Evolutionary conservation across 2,329 filamentous ascomycete genomes (phyloP).

Genomic region (Uncinocarpus reesii): DNA sequence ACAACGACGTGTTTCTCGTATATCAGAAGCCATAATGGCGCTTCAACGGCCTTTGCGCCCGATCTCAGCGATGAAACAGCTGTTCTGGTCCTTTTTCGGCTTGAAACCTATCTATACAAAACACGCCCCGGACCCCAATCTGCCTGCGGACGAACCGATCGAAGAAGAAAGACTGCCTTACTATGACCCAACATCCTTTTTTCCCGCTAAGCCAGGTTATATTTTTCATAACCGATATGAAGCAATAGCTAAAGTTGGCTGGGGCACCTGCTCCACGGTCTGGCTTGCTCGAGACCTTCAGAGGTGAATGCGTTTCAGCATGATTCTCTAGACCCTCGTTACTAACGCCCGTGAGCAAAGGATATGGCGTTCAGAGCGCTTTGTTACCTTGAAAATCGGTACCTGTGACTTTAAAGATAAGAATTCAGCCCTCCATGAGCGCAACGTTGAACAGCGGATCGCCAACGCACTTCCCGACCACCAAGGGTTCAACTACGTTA

Average conservation of each 20-base stretch:
- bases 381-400: background rate
- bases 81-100: too few species aligned
- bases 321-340: too few species aligned
- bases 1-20: too few species aligned
- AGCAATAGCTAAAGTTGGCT: conserved; percentile 13
- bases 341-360: too few species aligned
- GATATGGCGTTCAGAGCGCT: background rate
- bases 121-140: too few species aligned
- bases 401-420: background rate
- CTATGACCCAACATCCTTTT: conserved; percentile 3
- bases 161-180: conserved; percentile 12
- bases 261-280: conserved; percentile 11
- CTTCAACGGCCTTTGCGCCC: too few species aligned
- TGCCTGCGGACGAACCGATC: background rate
- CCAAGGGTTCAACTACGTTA: conserved; percentile 20
- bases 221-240: conserved; percentile 12
- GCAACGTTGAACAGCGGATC: background rate
- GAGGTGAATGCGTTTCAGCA: conserved; percentile 14
- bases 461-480: conserved; percentile 12
- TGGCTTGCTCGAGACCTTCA: conserved; percentile 15
- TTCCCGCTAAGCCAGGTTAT: conserved; percentile 11
- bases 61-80: too few species aligned
- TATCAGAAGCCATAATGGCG: too few species aligned
- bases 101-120: too few species aligned
- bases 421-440: background rate